These are phyloP conservation scores for Krasilnikovozyma curviuscula DNA, from an alignment of 768 basidiomycete genomes.

Conservation along the genomic window DNA sequence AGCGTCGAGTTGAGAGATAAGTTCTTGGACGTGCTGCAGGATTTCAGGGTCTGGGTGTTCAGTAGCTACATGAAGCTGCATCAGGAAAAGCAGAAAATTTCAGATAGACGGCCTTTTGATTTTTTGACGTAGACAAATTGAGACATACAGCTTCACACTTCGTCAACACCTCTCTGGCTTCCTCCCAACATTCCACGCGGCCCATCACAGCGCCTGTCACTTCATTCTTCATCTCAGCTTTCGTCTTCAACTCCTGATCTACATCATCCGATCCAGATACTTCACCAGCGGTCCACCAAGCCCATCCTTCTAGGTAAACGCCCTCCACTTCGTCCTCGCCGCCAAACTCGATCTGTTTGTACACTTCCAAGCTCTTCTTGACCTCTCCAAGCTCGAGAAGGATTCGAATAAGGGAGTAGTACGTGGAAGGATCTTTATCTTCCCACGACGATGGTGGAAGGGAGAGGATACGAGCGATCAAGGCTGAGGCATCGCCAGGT, in stretches of 20 bases:
- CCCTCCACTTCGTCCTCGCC: constrained; percentile 12
- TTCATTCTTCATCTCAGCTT: neutral
- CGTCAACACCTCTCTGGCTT: constrained; percentile 10
- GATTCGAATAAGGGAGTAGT: constrained; percentile 3
- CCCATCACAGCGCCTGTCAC: constrained; percentile 1
- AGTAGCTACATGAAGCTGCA: constrained; percentile 7
- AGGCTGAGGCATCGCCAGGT: neutral
- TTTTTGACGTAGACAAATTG: neutral
- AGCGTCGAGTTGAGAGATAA: constrained; percentile 5
- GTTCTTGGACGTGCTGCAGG: constrained; percentile 6
- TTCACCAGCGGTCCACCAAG: constrained; percentile 9
- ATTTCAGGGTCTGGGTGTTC: constrained; percentile 3
- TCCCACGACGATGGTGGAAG: neutral
- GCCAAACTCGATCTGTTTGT: neutral
- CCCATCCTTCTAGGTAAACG: constrained; percentile 12
- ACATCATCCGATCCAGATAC: neutral
- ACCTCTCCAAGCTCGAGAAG: constrained; percentile 1
- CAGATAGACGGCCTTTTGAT: neutral
- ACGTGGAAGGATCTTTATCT: neutral
- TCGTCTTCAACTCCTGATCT: neutral
- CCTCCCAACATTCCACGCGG: constrained; percentile 12
- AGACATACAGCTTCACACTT: constrained; percentile 6
- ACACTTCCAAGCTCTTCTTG: constrained; percentile 1
- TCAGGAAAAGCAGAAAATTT: no score
- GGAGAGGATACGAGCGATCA: neutral